Conservation (phyloP, 371 early-diverging fungal species). For the Zopfochytrium polystomum region DNA sequence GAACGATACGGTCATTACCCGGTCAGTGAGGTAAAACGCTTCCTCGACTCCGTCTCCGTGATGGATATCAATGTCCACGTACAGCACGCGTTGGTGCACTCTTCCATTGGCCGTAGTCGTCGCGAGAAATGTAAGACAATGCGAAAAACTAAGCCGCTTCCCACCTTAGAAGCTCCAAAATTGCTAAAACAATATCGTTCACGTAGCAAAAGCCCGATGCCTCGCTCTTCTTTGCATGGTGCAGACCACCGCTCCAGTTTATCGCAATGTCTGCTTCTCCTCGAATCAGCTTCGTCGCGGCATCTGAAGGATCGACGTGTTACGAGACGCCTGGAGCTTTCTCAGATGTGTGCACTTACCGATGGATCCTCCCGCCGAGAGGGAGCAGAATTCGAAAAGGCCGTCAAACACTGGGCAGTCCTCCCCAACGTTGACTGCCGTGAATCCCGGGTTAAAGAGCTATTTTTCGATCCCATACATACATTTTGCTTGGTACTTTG, state of each 20-base stretch:
- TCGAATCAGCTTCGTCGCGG: constrained; percentile 85
- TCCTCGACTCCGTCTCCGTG: constrained; percentile 99
- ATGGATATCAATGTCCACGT: constrained; percentile 99
- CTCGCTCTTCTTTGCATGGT: too few relatives aligned
- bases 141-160: neutral
- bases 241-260: constrained; percentile 99
- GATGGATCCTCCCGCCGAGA: constrained; percentile 94
- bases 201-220: too few relatives aligned
- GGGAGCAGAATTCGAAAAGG: constrained; percentile 90
- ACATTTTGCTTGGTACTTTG: constrained; percentile 78
- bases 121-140: neutral
- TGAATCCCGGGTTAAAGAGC: too few relatives aligned
- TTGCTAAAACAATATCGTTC: constrained; percentile 98
- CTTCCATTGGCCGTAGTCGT: constrained; percentile 28
- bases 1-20: constrained; percentile 98
- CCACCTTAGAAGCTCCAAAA: constrained; percentile 89
- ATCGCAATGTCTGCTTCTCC: constrained; percentile 93
- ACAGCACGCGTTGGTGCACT: constrained; percentile 93
- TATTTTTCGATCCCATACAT: too few relatives aligned
- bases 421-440: constrained; percentile 86
- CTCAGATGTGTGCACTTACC: constrained; percentile 44
- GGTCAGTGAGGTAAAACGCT: constrained; percentile 98
- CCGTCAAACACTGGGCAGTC: constrained; percentile 99
- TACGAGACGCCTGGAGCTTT: neutral
- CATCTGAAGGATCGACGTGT: constrained; percentile 52